phyloP scores from a whole-genome alignment of 2,329 filamentous ascomycete species.

The Fusarium mexicanum region DNA sequence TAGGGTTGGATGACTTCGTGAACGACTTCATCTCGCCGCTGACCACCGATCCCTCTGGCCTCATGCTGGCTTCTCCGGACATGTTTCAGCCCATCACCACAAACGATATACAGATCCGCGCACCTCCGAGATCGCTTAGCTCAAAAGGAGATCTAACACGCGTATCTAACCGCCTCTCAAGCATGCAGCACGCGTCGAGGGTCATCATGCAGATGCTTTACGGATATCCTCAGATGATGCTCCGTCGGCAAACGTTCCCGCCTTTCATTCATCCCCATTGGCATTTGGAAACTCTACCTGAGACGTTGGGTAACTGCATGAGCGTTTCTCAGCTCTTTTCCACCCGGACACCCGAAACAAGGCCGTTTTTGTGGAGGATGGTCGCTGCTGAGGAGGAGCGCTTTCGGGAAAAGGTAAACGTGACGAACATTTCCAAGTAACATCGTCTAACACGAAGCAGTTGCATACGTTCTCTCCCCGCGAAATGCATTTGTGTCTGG shows the following conservation, averaged over 20 bases:
- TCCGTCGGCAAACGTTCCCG: slow-evolving; percentile 43
- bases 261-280: slow-evolving; percentile 46
- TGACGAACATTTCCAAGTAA: accelerated
- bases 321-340: slow-evolving; percentile 41
- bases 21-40: too few species aligned
- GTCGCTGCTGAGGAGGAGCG: slow-evolving; percentile 38
- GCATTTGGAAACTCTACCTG: slow-evolving; percentile 30
- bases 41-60: too few species aligned
- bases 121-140: background rate
- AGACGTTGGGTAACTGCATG: slow-evolving; percentile 40
- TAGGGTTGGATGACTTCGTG: too few species aligned
- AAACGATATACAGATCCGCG: background rate
- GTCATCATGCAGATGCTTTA: slow-evolving; percentile 41
- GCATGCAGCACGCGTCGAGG: slow-evolving; percentile 24
- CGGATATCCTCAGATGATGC: slow-evolving; percentile 47
- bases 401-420: slow-evolving; percentile 32
- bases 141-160: slow-evolving; percentile 21
- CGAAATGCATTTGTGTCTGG: slow-evolving; percentile 35
- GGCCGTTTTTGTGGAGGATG: slow-evolving; percentile 42
- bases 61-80: background rate
- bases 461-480: background rate
- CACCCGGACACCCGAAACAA: slow-evolving; percentile 32
- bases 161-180: slow-evolving; percentile 10
- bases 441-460: background rate
- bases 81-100: accelerated